These are phyloP conservation scores for Pseudotsuga menziesii DNA, from an alignment of 75 land plant genomes.

Conservation along the genomic window DNA sequence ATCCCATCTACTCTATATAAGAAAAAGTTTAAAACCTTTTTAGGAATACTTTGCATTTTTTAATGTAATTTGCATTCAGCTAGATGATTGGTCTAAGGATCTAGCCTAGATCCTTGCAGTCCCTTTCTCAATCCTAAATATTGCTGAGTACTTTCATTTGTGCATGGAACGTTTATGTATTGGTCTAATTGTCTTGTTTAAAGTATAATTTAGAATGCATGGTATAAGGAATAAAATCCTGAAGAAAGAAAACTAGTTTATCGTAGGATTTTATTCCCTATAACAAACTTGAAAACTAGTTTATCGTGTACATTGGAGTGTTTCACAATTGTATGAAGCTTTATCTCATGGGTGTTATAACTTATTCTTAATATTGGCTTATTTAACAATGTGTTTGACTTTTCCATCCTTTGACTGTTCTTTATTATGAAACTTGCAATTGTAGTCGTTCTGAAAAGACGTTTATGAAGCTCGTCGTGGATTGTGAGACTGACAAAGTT, in stretches of 20 bases:
- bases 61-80: neutral
- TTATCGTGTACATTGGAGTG: too few relatives aligned
- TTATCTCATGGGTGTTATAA: neutral
- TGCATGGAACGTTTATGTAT: too few relatives aligned
- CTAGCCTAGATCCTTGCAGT: neutral
- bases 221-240: too few relatives aligned
- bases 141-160: too few relatives aligned
- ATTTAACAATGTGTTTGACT: neutral
- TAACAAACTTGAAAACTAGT: too few relatives aligned
- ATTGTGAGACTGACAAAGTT: constrained; percentile 81
- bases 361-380: neutral
- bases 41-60: neutral
- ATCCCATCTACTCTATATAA: too few relatives aligned
- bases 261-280: too few relatives aligned
- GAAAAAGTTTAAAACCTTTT: neutral
- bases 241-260: neutral
- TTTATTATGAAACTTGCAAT: neutral
- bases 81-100: too few relatives aligned
- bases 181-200: too few relatives aligned
- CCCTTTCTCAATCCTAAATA: neutral
- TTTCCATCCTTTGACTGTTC: neutral
- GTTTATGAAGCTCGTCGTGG: constrained; percentile 94
- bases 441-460: constrained; percentile 86
- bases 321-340: too few relatives aligned
- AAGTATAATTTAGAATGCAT: too few relatives aligned